Evolutionary conservation across 441 rosid genomes (phyloP).

Genomic region (Aquilaria agallochum): DNA sequence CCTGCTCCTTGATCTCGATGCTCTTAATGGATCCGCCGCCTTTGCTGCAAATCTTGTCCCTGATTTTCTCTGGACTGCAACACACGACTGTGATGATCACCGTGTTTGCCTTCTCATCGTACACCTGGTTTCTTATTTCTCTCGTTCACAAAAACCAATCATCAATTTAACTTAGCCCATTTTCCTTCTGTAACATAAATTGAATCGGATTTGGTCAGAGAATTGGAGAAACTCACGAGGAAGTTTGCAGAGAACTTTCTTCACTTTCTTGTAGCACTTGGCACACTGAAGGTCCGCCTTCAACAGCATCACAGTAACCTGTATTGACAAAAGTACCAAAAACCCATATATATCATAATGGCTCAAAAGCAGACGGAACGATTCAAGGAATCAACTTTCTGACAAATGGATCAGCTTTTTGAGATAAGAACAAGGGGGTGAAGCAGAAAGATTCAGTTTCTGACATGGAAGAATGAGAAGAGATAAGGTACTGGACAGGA

Average conservation of each 20-base stretch:
- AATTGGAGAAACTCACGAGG: conserved; percentile 48
- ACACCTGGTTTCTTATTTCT: conserved; percentile 59
- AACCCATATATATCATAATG: no score
- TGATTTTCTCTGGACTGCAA: conserved; percentile 68
- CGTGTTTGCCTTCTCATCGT: conserved; percentile 52
- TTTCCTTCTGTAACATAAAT: background rate
- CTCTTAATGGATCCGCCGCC: conserved; percentile 46
- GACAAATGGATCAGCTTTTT: no score
- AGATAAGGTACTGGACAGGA: no score
- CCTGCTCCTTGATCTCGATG: conserved; percentile 44
- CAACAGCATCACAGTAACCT: conserved; percentile 53
- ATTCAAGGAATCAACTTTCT: no score
- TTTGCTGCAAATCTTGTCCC: conserved; percentile 50
- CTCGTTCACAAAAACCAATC: conserved; percentile 32
- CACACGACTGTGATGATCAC: conserved; percentile 60
- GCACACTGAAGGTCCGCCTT: conserved; percentile 57
- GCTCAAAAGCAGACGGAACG: no score
- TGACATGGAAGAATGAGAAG: no score
- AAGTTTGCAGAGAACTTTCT: conserved; percentile 55
- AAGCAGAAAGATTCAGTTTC: no score
- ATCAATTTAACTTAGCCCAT: conserved; percentile 29
- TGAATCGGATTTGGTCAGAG: background rate
- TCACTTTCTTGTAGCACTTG: conserved; percentile 60
- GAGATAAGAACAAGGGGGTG: no score
- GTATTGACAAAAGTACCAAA: background rate